These are phyloP conservation scores for Hemerocallis citrina DNA, from an alignment of 106 monocot species.

Conservation along the genomic window DNA sequence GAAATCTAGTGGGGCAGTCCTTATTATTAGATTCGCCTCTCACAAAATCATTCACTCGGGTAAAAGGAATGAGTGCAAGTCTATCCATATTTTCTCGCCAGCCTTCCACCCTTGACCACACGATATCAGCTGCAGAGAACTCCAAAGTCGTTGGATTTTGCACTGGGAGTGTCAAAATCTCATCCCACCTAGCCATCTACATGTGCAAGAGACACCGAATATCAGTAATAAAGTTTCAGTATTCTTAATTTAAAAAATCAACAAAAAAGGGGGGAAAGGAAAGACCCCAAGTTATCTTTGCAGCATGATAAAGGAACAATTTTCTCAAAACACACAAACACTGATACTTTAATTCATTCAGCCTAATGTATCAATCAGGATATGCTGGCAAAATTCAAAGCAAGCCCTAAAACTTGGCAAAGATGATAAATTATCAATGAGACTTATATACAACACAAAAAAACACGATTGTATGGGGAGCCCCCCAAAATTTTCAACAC, in stretches of 20 bases:
- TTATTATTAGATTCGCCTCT: constrained; percentile 87
- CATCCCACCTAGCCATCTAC: constrained; percentile 97
- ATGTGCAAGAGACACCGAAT: background rate
- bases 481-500: too few species aligned
- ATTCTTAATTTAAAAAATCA: background rate
- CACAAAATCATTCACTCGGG: constrained; percentile 82
- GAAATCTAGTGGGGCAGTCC: constrained; percentile 90
- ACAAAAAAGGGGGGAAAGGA: background rate
- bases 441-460: too few species aligned
- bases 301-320: background rate
- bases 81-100: constrained; percentile 82
- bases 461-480: too few species aligned
- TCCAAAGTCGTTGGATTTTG: constrained; percentile 73
- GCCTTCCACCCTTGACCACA: constrained; percentile 91
- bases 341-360: background rate
- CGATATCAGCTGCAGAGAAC: constrained; percentile 78
- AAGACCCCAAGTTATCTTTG: background rate
- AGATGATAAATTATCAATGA: too few species aligned
- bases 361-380: background rate
- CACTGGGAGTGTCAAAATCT: constrained; percentile 77
- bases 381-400: background rate
- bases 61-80: constrained; percentile 85
- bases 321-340: background rate
- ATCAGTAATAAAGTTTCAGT: too few species aligned
- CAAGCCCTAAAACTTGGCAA: too few species aligned